A percentile compares a stretch with the other conserved stretches of the same genome.
Evolutionary conservation across 371 early-diverging fungal genomes (phyloP).

Genomic region (Massospora cicadina): DNA sequence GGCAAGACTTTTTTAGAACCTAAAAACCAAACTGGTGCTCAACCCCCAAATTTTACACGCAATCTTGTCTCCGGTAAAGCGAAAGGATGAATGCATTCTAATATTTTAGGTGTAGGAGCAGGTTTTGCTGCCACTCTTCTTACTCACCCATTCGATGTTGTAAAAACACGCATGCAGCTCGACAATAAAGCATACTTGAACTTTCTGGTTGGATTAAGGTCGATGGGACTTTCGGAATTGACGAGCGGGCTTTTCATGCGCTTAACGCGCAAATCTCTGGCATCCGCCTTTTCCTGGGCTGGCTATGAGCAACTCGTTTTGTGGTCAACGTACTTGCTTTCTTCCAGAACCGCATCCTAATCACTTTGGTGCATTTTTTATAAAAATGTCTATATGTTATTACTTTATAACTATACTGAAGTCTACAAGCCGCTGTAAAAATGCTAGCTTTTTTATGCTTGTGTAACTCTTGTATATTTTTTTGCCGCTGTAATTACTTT

Average conservation of each 20-base stretch:
- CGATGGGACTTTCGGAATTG: conserved; percentile 20
- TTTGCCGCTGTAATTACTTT: no score
- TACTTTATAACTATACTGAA: no score
- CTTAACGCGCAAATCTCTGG: conserved; percentile 65
- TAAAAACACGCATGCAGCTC: conserved; percentile 85
- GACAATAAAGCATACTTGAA: conserved; percentile 24
- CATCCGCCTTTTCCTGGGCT: conserved; percentile 85
- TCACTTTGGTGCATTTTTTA: no score
- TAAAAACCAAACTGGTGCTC: neutral
- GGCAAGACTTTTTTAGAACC: conserved; percentile 16
- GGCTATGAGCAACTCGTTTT: conserved; percentile 65
- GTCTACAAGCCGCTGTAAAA: no score
- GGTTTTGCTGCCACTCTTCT: conserved; percentile 58
- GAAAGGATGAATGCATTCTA: conserved; percentile 8
- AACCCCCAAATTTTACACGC: conserved; percentile 2
- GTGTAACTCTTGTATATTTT: no score
- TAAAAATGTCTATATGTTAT: no score
- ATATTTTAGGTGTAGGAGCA: conserved; percentile 37
- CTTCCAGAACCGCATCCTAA: neutral
- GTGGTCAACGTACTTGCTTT: neutral
- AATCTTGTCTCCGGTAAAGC: conserved; percentile 13
- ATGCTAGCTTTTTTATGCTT: no score
- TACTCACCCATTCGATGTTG: conserved; percentile 88
- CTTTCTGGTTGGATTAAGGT: conserved; percentile 31
- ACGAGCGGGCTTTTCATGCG: conserved; percentile 60